A percentile compares a stretch with the other conserved stretches of the same genome.
phyloP scores from a whole-genome alignment of 306 rosid species.

The Clitoria ternatea region DNA sequence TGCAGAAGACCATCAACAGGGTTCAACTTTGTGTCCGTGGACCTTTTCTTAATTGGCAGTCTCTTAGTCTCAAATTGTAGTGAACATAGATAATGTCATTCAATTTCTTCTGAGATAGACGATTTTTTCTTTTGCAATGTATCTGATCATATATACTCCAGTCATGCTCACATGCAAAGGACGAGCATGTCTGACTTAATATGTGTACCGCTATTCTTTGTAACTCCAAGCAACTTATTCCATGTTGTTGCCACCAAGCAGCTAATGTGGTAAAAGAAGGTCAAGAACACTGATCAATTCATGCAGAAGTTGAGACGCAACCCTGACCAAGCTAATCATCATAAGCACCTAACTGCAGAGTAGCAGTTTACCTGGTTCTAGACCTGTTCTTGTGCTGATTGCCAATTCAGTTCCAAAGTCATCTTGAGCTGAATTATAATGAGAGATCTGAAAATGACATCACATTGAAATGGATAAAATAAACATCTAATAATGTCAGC shows the following conservation, averaged over 20 bases:
- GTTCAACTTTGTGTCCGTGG: slow-evolving; percentile 40
- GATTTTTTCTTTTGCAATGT: slow-evolving; percentile 51
- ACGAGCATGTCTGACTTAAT: slow-evolving; percentile 90
- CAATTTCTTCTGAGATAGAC: slow-evolving; percentile 66
- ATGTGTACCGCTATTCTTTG: slow-evolving; percentile 85
- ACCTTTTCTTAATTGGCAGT: slow-evolving; percentile 65
- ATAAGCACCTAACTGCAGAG: background rate
- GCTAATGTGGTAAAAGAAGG: slow-evolving; percentile 42
- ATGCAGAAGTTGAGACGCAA: background rate
- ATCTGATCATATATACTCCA: slow-evolving; percentile 75
- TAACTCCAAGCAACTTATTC: slow-evolving; percentile 92
- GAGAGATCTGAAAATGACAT: slow-evolving; percentile 60
- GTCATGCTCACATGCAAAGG: slow-evolving; percentile 71
- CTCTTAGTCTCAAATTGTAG: slow-evolving; percentile 87
- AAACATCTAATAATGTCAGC: background rate
- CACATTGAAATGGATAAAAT: slow-evolving; percentile 12
- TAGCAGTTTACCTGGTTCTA: slow-evolving; percentile 73
- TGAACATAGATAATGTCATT: slow-evolving; percentile 73
- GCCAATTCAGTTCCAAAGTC: slow-evolving; percentile 99
- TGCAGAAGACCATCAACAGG: slow-evolving; percentile 49
- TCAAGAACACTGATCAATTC: slow-evolving; percentile 17
- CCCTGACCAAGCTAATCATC: slow-evolving; percentile 1
- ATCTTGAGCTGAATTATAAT: slow-evolving; percentile 74
- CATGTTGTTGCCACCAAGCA: slow-evolving; percentile 99
- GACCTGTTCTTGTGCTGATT: slow-evolving; percentile 87